Conservation (phyloP, 2,329 filamentous ascomycete genomes). For the Periconia sp. region DNA sequence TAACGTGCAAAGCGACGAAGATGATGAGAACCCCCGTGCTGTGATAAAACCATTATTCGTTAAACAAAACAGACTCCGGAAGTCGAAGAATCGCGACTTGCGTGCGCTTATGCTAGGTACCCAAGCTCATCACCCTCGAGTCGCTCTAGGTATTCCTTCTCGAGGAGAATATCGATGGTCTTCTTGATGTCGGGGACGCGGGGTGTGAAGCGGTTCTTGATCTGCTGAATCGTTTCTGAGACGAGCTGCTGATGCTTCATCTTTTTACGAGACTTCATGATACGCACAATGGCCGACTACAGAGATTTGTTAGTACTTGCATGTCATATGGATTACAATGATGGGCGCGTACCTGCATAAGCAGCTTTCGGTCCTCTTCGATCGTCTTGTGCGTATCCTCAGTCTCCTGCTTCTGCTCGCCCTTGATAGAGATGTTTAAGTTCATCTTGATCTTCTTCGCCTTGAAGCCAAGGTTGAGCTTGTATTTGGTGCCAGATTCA, state of each 20-base stretch:
- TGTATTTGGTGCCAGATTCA: constrained; percentile 78
- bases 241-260: constrained; percentile 98
- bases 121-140: constrained; percentile 93
- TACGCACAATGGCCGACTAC: constrained; percentile 96
- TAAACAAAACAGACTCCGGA: constrained; percentile 10
- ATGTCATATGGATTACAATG: background rate
- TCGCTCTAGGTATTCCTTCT: constrained; percentile 98
- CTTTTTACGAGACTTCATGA: constrained; percentile 99
- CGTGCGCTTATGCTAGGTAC: constrained; percentile 75
- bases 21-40: background rate
- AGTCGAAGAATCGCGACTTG: background rate
- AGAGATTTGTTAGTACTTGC: constrained; percentile 35
- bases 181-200: constrained; percentile 98
- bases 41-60: constrained; percentile 10
- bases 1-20: background rate
- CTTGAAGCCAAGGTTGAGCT: constrained; percentile 93
- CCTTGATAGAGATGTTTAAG: constrained; percentile 91
- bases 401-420: constrained; percentile 94
- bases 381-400: constrained; percentile 99
- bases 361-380: constrained; percentile 94
- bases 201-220: constrained; percentile 88
- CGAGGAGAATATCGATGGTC: constrained; percentile 96
- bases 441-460: constrained; percentile 98
- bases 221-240: constrained; percentile 93
- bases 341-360: constrained; percentile 80